Evolutionary conservation across 306 rosid genomes (phyloP), one percentile per base, ranked within the genome.

Genomic region (Ziziphus jujuba): DNA sequence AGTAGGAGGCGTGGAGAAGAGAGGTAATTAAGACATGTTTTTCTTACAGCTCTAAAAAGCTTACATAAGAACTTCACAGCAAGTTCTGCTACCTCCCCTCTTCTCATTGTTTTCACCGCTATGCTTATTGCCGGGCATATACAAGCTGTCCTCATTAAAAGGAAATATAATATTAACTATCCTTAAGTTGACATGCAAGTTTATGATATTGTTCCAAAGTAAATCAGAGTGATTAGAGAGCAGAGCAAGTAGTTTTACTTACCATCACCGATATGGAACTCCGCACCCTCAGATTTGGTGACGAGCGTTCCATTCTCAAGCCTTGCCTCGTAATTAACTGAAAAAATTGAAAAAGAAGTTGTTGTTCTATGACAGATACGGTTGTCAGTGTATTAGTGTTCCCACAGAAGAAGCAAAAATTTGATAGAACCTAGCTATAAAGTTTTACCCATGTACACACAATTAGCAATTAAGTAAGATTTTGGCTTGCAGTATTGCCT

Each of bases 71-170:
- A 75, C 68, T 79, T 81, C 31, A 77, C 54, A 38, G 63, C 49
- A 62, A 88, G 79, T 71, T 85, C 85, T 15, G 85, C 95, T 51
- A 79, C 78, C 76, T 88, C 95, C 0, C 89, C 84, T 72, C 76
- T 85, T 75, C 89, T 77, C 95, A 88, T 88, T 23, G 91, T 85
- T 79, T 81, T 85, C 20, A 75, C 82, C 63, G 95, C 85, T 75
- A 73, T 77, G 40, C 84, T 74, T 57, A 88, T 66, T 11, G 95
- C 87, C 70, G 91, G 91, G 57, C 85, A 83, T 16, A 74, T 69
- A 68, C 72, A 61, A 11, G 81, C 95, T 85, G 87, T 52, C 69
- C 67, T 20, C 52, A 59, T 74, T 28, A 31, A 7, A 49, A 7
- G 60, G 12, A 53, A 4, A 21, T 21, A 33, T 14, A 7, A 17